Evolutionary conservation across 2,329 filamentous ascomycete genomes (phyloP).

Genomic region (Diaporthe caulivora): DNA sequence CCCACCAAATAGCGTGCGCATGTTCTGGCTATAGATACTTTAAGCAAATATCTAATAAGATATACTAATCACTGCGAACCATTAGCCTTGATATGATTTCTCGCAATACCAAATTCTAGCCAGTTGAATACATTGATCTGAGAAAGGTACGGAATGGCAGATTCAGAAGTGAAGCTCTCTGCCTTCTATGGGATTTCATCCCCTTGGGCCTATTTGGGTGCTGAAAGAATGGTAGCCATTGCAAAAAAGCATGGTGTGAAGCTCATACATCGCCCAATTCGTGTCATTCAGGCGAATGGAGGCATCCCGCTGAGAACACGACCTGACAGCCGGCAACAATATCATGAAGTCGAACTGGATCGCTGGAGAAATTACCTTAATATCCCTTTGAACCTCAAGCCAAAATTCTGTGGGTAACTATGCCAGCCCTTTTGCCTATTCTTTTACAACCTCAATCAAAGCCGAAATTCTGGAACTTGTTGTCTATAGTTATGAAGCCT

Average conservation of each 20-base stretch:
- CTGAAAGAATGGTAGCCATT: conserved; percentile 13
- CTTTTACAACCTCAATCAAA: background rate
- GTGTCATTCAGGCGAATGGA: conserved; percentile 31
- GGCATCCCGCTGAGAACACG: conserved; percentile 26
- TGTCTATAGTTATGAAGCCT: too few species aligned
- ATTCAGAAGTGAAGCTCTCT: background rate
- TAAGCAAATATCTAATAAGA: too few species aligned
- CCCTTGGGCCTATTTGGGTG: conserved; percentile 32
- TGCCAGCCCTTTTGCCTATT: background rate
- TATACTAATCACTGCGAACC: too few species aligned
- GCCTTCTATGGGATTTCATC: conserved; percentile 34
- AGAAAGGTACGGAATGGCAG: background rate
- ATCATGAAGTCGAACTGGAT: conserved; percentile 31
- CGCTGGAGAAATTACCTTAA: conserved; percentile 27
- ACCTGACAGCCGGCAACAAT: conserved; percentile 29
- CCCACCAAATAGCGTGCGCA: background rate
- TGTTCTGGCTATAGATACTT: too few species aligned
- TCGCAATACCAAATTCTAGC: background rate
- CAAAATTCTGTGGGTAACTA: background rate
- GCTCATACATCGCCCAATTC: conserved; percentile 26
- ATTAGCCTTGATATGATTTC: background rate
- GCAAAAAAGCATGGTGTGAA: conserved; percentile 8
- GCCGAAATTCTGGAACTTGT: too few species aligned
- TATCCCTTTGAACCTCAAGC: conserved; percentile 20
- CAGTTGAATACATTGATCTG: too few species aligned